These are phyloP conservation scores for Casuarina equisetifolia DNA, from an alignment of 306 rosid genomes.

Conservation along the genomic window DNA sequence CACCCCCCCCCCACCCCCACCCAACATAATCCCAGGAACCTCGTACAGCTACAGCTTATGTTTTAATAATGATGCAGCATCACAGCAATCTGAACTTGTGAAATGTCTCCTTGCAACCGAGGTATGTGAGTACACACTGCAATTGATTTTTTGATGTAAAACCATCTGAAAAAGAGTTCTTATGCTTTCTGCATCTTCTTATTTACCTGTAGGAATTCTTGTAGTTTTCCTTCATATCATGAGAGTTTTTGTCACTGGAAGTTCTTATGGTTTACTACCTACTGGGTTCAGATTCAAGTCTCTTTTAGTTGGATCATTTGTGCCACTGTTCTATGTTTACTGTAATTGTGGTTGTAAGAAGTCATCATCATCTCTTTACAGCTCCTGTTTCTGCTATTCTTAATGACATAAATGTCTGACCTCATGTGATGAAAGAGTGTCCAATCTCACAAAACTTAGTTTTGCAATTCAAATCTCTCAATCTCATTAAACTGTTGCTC, in stretches of 20 bases:
- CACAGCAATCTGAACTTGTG: slow-evolving; percentile 75
- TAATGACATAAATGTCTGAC: neutral
- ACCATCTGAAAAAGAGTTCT: neutral
- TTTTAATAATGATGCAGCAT: slow-evolving; percentile 57
- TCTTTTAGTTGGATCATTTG: neutral
- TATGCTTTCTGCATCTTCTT: neutral
- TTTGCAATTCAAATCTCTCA: neutral
- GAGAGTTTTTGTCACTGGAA: neutral
- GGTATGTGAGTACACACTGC: slow-evolving; percentile 52
- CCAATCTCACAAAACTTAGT: neutral
- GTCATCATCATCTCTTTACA: slow-evolving; percentile 8
- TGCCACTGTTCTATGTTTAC: neutral
- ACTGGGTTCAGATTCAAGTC: neutral
- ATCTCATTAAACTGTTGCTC: neutral
- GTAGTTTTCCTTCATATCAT: neutral
- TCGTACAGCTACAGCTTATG: slow-evolving; percentile 20
- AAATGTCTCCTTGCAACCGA: slow-evolving; percentile 83
- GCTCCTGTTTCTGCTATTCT: slow-evolving; percentile 4
- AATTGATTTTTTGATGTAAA: slow-evolving; percentile 9
- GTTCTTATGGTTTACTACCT: neutral
- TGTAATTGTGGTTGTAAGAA: slow-evolving; percentile 1
- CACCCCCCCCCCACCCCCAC: no score
- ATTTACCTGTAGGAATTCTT: neutral
- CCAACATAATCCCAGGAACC: neutral
- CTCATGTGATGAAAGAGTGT: neutral